Evolutionary conservation across 2,329 filamentous ascomycete genomes (phyloP).

Genomic region (Phyllosticta capitalensis): DNA sequence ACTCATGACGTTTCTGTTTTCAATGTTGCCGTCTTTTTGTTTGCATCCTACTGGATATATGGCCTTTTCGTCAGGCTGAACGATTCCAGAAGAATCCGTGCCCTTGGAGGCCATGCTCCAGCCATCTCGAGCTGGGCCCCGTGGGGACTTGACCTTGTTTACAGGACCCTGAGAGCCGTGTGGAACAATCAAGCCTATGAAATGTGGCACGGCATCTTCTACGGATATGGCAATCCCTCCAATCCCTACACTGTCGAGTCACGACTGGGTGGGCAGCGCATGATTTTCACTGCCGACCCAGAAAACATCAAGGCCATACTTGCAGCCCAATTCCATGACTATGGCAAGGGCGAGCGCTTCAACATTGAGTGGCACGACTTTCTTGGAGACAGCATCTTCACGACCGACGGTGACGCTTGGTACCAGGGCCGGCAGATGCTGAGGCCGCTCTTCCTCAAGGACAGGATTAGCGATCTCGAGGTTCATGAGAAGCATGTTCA

Average conservation of each 20-base stretch:
- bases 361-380: constrained; percentile 67
- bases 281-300: constrained; percentile 69
- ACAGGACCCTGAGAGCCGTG: constrained; percentile 44
- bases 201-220: constrained; percentile 50
- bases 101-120: constrained; percentile 40
- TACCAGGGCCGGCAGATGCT: constrained; percentile 72
- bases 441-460: constrained; percentile 76
- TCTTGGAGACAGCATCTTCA: constrained; percentile 59
- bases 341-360: constrained; percentile 70
- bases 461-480: constrained; percentile 72
- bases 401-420: constrained; percentile 72
- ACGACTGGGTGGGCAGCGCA: constrained; percentile 45
- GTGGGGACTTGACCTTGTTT: constrained; percentile 55
- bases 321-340: constrained; percentile 78
- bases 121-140: constrained; percentile 29
- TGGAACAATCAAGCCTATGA: constrained; percentile 48
- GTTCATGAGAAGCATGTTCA: constrained; percentile 73
- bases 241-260: constrained; percentile 52
- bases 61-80: constrained; percentile 15
- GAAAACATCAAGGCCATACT: constrained; percentile 88
- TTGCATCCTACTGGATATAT: neutral
- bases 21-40: neutral
- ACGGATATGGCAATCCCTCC: constrained; percentile 25
- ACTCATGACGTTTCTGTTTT: neutral
- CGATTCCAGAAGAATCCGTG: constrained; percentile 28